Percentiles rank a stretch among this genome's conserved stretches.
Evolutionary conservation across 2,329 filamentous ascomycete species (phyloP).

Genomic region (Cercospora sp.): DNA sequence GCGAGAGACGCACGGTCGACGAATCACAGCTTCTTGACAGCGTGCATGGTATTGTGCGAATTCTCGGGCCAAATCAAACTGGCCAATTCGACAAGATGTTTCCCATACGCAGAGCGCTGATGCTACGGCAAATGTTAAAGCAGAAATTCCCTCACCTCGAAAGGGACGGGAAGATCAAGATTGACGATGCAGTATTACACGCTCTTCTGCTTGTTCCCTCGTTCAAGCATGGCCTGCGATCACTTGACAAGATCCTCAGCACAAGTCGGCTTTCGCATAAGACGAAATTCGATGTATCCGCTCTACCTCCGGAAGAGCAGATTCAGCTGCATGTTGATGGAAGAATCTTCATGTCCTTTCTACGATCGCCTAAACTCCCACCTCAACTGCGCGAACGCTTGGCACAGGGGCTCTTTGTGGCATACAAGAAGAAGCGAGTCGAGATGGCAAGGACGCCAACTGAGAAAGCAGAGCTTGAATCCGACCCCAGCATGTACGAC

Average conservation of each 20-base stretch:
- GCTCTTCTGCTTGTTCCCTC: conserved; percentile 38
- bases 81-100: conserved; percentile 36
- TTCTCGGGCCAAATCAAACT: conserved; percentile 36
- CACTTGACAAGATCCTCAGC: conserved; percentile 40
- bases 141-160: conserved; percentile 38
- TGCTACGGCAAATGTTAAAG: conserved; percentile 38
- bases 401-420: conserved; percentile 39
- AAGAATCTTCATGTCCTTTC: conserved; percentile 39
- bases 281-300: conserved; percentile 39
- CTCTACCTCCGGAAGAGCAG: conserved; percentile 40
- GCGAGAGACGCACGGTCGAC: conserved; percentile 27
- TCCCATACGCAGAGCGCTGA: conserved; percentile 37
- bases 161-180: conserved; percentile 34
- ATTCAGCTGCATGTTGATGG: conserved; percentile 41
- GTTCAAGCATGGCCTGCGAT: conserved; percentile 40
- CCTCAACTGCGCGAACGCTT: conserved; percentile 38
- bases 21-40: conserved; percentile 37
- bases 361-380: conserved; percentile 38
- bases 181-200: conserved; percentile 41
- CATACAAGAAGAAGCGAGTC: conserved; percentile 38
- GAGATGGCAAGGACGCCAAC: conserved; percentile 34
- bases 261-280: conserved; percentile 37
- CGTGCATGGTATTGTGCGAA: conserved; percentile 38
- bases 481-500: conserved; percentile 38
- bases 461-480: conserved; percentile 34